Percentiles rank a stretch among this genome's conserved stretches.
These are phyloP conservation scores for Nepenthes alata DNA, from an alignment of 179 eudicot species.

Conservation along the genomic window DNA sequence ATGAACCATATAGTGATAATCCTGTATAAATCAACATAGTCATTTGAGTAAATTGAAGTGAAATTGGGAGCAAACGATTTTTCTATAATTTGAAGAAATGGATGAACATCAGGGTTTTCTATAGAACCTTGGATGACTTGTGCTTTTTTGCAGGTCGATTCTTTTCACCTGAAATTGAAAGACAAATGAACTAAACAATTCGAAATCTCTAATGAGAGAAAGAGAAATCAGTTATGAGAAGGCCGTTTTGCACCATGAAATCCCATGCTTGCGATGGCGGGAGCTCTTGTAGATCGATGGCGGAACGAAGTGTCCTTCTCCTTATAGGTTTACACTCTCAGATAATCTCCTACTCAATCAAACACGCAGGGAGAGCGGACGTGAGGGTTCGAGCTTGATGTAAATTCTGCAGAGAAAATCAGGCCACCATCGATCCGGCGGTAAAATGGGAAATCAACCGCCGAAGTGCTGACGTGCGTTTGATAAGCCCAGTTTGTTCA, in stretches of 20 bases:
- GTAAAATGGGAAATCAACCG: no score
- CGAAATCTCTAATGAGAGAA: background rate
- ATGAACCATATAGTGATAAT: slow-evolving; percentile 27
- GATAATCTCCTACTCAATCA: no score
- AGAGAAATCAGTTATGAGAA: background rate
- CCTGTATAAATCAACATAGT: slow-evolving; percentile 19
- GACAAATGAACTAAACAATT: background rate
- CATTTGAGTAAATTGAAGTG: background rate
- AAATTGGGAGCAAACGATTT: no score
- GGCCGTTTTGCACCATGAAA: slow-evolving; percentile 5
- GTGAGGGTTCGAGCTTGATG: no score
- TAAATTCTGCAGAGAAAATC: no score
- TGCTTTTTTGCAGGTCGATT: slow-evolving; percentile 33
- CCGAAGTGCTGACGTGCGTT: no score
- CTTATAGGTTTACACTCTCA: no score
- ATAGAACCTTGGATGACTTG: slow-evolving; percentile 29
- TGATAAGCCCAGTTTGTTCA: no score
- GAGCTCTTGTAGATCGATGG: no score
- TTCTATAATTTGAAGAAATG: background rate
- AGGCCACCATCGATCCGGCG: no score
- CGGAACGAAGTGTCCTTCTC: no score
- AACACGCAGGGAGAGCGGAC: no score
- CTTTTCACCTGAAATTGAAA: slow-evolving; percentile 29
- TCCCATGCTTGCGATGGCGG: slow-evolving; percentile 4
- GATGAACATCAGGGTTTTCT: background rate